These are phyloP conservation scores for Fusarium illudens DNA, from an alignment of 2,329 filamentous ascomycete genomes.

Conservation along the genomic window DNA sequence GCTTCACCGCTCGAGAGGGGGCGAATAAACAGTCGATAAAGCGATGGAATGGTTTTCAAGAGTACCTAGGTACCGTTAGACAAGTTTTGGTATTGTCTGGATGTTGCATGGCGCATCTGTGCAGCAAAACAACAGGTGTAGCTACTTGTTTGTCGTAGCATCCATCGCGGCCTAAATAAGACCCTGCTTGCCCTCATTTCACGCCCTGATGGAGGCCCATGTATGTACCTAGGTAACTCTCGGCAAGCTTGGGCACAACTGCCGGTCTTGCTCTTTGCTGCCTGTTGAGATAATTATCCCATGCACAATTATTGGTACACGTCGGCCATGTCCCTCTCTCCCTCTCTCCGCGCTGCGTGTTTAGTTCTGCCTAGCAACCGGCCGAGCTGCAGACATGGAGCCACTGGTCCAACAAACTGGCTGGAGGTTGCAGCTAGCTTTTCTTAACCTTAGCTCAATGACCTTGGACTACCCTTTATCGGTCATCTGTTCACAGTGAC, in stretches of 20 bases:
- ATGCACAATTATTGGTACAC: neutral
- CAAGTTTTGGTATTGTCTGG: neutral
- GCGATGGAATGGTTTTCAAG: neutral
- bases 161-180: neutral
- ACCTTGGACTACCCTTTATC: neutral
- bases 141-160: neutral
- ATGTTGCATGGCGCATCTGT: neutral
- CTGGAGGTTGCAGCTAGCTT: neutral
- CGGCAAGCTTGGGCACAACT: neutral
- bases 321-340: neutral
- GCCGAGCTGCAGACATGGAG: neutral
- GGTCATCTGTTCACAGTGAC: neutral
- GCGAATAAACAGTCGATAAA: neutral
- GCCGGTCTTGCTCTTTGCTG: neutral
- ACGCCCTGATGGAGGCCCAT: neutral
- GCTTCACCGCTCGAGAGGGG: conserved; percentile 12
- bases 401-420: neutral
- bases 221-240: too few relatives aligned
- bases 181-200: neutral
- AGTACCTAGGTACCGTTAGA: too few relatives aligned
- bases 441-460: neutral
- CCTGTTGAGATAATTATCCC: neutral
- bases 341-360: neutral
- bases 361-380: neutral
- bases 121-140: neutral